These are phyloP conservation scores for Fusarium subglutinans DNA, from an alignment of 2,329 filamentous ascomycete genomes.

Conservation along the genomic window DNA sequence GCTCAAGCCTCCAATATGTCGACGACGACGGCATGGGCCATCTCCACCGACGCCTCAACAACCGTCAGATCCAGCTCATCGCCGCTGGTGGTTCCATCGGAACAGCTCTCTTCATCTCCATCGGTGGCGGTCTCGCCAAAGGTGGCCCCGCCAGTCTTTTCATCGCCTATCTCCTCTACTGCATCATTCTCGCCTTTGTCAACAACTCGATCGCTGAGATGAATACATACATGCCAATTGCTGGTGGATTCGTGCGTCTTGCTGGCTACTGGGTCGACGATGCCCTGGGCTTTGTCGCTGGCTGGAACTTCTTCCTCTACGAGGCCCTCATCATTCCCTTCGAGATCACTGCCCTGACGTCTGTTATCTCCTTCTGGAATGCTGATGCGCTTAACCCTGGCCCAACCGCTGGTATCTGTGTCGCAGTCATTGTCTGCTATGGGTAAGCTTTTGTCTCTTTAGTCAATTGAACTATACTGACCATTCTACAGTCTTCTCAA, in stretches of 20 bases:
- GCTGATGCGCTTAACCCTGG: constrained; percentile 45
- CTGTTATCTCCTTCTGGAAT: constrained; percentile 61
- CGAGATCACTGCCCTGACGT: constrained; percentile 60
- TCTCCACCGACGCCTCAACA: constrained; percentile 29
- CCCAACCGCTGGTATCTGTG: constrained; percentile 56
- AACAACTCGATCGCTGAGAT: constrained; percentile 35
- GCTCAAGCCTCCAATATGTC: background rate
- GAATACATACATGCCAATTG: constrained; percentile 32
- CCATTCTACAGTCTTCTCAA: constrained; percentile 46
- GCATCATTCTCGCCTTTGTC: constrained; percentile 23
- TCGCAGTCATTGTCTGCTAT: constrained; percentile 55
- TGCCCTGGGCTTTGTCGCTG: constrained; percentile 27
- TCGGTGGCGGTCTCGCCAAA: constrained; percentile 32
- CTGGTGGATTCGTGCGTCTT: constrained; percentile 28
- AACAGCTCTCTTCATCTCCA: constrained; percentile 36
- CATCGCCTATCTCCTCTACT: constrained; percentile 22
- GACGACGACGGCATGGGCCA: constrained; percentile 22
- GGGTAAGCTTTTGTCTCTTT: constrained; percentile 17
- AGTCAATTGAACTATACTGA: background rate
- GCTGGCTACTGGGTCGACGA: constrained; percentile 33
- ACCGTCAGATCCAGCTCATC: constrained; percentile 44
- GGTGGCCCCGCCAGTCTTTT: constrained; percentile 28
- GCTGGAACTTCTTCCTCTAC: constrained; percentile 45
- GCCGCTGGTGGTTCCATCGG: constrained; percentile 34
- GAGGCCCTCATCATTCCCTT: constrained; percentile 61